Evolutionary conservation across 2,329 filamentous ascomycete species (phyloP).

Genomic region (Colletotrichum gloeosporioides): DNA sequence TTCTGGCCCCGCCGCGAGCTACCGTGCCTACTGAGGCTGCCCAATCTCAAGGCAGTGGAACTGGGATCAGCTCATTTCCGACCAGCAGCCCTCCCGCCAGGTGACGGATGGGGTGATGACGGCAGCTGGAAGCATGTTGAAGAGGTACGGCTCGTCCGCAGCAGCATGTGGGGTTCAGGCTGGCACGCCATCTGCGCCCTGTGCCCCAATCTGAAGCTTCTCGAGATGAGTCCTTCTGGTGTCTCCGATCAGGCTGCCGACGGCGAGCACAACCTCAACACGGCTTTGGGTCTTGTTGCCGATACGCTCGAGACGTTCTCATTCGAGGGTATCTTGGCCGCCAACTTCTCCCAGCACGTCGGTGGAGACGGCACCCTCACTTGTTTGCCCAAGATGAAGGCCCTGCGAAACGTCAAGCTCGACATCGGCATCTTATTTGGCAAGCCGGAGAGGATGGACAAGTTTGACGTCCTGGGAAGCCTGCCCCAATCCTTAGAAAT

Average conservation of each 20-base stretch:
- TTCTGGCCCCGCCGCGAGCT: slow-evolving; percentile 20
- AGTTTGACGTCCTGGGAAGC: neutral
- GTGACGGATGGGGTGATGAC: slow-evolving; percentile 19
- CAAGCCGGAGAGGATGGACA: neutral
- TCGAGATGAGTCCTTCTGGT: slow-evolving; percentile 17
- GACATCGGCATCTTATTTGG: slow-evolving; percentile 12
- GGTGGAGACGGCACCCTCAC: slow-evolving; percentile 15
- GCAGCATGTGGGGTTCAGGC: slow-evolving; percentile 19
- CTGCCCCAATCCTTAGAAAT: neutral
- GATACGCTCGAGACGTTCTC: slow-evolving; percentile 17
- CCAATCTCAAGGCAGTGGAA: slow-evolving; percentile 14
- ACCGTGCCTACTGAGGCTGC: slow-evolving; percentile 12
- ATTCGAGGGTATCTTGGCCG: slow-evolving; percentile 12
- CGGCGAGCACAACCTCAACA: slow-evolving; percentile 20
- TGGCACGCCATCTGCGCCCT: slow-evolving; percentile 20
- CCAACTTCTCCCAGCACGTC: slow-evolving; percentile 14
- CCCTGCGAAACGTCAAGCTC: slow-evolving; percentile 13
- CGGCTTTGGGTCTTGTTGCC: slow-evolving; percentile 4
- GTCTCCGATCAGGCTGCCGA: slow-evolving; percentile 14
- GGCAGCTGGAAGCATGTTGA: slow-evolving; percentile 21
- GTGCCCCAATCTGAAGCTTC: slow-evolving; percentile 17
- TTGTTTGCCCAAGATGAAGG: slow-evolving; percentile 12
- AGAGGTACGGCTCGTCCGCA: slow-evolving; percentile 16
- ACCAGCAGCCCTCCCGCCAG: slow-evolving; percentile 7
- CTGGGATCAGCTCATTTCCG: slow-evolving; percentile 16